Evolutionary conservation across 176 grass and related monocot species (phyloP).

Genomic region (Panicum miliaceum): DNA sequence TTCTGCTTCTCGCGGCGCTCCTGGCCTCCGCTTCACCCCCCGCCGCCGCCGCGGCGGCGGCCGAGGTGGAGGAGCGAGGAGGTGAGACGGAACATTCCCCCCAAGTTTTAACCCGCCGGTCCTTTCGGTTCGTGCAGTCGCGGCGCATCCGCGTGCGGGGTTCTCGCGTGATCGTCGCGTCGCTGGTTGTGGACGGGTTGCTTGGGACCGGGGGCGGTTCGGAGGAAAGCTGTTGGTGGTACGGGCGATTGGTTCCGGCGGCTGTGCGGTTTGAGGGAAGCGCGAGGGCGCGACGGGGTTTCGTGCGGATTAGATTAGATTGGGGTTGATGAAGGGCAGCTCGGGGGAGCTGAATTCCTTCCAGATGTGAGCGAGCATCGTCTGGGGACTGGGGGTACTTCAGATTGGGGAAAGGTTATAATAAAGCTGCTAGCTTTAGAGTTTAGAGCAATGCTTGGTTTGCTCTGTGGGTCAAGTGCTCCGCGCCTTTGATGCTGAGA

Average conservation of each 20-base stretch:
- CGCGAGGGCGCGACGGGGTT: background rate
- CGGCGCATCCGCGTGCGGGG: background rate
- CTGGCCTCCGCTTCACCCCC: background rate
- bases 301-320: background rate
- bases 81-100: slow-evolving; percentile 7
- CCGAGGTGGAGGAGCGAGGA: background rate
- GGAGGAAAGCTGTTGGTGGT: background rate
- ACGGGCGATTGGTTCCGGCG: background rate
- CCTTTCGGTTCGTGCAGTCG: background rate
- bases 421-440: background rate
- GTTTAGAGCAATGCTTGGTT: background rate
- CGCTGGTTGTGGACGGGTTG: background rate
- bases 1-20: background rate
- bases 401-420: background rate
- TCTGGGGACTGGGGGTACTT: background rate
- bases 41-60: background rate
- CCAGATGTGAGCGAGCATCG: background rate
- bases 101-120: background rate
- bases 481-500: background rate
- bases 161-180: too few relatives aligned
- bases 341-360: background rate
- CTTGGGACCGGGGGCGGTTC: background rate
- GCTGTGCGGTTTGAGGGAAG: background rate
- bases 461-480: background rate
- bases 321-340: background rate